Evolutionary conservation across 1,139 yeast genomes (phyloP), one percentile per base, ranked within the genome.

Genomic region (Sugiyamaella grinbergsii): DNA sequence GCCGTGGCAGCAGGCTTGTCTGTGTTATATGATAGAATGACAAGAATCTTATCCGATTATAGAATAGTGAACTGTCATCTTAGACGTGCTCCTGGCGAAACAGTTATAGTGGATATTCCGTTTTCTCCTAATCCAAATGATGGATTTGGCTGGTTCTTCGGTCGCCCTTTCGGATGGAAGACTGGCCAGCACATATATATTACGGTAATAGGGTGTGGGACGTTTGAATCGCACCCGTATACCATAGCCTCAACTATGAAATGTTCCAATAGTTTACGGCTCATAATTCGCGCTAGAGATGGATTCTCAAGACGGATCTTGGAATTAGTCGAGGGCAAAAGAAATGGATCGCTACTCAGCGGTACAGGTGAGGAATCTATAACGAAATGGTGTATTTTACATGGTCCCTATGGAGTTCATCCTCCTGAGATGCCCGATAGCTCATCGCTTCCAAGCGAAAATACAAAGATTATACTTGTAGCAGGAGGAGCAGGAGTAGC

Each of bases 401-500:
- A 63, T 40, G 67, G 67, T 2, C 66, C 67, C 2, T 63, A 63
- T 32, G 67, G 67, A 10, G 50, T 53, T 23, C 49, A 50, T 22
- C 55, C 60, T 13, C 47, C 51, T 10, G 53, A 48, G 15, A 44
- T 49, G 50, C 57, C 55, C 7, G 32, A 22, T 13, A 41, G 31
- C 11, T 19, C 36, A 29, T 11, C 20, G 15, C 36, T 13, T n/a
- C 44, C 45, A 3, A 15, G 13, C 5, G 13, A 42, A n/a, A 41
- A 44, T 5, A 24, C 49, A 31, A 54, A 57, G 40, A 52, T 63
- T 13, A 47, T 63, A 4, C 54, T 63, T 15, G 55, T 63, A 4
- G 54, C 65, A 5, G 67, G 67, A 5, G 67, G 67, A 2, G 61
- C 67, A 2, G 67, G 67, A 3, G 62, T 63, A 4, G 67, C 67